Evolutionary conservation across 2,329 filamentous ascomycete genomes (phyloP).

Genomic region (Fusarium palustre): DNA sequence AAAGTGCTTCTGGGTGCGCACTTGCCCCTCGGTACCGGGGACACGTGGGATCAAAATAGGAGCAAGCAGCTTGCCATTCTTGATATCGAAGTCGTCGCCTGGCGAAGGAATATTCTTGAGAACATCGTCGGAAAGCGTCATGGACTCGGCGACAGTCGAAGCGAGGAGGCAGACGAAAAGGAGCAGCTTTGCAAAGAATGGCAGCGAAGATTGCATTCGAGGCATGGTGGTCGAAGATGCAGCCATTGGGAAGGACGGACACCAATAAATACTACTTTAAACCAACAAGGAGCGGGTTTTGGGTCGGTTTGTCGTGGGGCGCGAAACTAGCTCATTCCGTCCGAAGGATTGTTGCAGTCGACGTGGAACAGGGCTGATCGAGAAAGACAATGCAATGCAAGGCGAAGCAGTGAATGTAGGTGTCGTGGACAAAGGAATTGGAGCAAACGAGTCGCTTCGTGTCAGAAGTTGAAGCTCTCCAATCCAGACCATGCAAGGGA

Average conservation of each 20-base stretch:
- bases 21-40: slow-evolving; percentile 83
- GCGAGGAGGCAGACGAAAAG: slow-evolving; percentile 36
- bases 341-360: slow-evolving; percentile 24
- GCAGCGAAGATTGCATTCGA: slow-evolving; percentile 29
- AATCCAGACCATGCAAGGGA: slow-evolving; percentile 35
- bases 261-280: slow-evolving; percentile 37
- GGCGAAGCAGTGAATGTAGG: slow-evolving; percentile 2
- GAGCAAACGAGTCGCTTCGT: slow-evolving; percentile 29
- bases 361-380: not conserved
- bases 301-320: slow-evolving; percentile 38
- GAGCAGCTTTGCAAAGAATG: slow-evolving; percentile 36
- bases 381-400: not conserved
- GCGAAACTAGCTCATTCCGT: slow-evolving; percentile 41
- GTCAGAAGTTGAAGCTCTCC: slow-evolving; percentile 34
- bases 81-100: slow-evolving; percentile 81
- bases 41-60: slow-evolving; percentile 91
- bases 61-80: slow-evolving; percentile 79
- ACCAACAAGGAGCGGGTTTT: slow-evolving; percentile 36
- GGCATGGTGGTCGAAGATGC: slow-evolving; percentile 36
- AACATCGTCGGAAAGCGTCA: slow-evolving; percentile 77
- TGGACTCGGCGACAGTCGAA: slow-evolving; percentile 54
- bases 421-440: slow-evolving; percentile 20
- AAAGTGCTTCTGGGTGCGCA: slow-evolving; percentile 82
- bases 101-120: slow-evolving; percentile 78
- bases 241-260: slow-evolving; percentile 28